Base-by-base conservation (phyloP, 495 filamentous ascomycete species). In the Cenococcum geophilum region DNA sequence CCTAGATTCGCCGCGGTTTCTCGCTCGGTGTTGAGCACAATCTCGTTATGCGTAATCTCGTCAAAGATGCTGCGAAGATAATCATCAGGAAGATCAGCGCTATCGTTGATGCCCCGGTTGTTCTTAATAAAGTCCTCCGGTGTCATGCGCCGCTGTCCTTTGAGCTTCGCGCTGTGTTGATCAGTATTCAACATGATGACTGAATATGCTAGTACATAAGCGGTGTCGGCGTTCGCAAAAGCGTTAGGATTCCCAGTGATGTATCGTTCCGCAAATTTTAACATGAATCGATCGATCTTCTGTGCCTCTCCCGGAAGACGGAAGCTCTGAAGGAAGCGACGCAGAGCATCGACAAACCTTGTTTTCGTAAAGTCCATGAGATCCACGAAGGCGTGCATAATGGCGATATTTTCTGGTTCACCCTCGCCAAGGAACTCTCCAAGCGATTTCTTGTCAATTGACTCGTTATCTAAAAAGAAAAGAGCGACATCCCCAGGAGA, bases 251-350 rank as follows among this genome's bases (percentile, higher is more conserved):
- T 99, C 32, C 91, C 91, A 40, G 84, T 87, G 37, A 92, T 86
- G 70, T 99, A 99, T 25, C 92, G 85, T 69, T 97, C 90, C 43
- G 93, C 95, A 75, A 97, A 99, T 73, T 99, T 99, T 54, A 97
- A 79, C 93, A 99, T 97, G 75, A 97, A 96, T 37, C 93, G 88
- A 83, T 99, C 93, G 64, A 99, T 99, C 77, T 99, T 99, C 72
- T 99, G 93, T 0, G 92, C 92, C 73, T 99, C 93, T 48, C 93
- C 93, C 0, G 93, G 93, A 11, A 99, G 76, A 34, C 93, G 87
- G 78, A 99, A 99, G 50, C 89, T 86, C 74, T 99, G 93, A 14
- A 99, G 77, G 69, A 97, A 99, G 55, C 88, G 82, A 25, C 93
- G 83, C 12, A 99, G 77, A 21, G 93, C 85, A 75, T 96, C 93